Evolutionary conservation across 2,329 filamentous ascomycete species (phyloP), one percentile per base, ranked within the genome.

Genomic region (Alternaria tenuissima): DNA sequence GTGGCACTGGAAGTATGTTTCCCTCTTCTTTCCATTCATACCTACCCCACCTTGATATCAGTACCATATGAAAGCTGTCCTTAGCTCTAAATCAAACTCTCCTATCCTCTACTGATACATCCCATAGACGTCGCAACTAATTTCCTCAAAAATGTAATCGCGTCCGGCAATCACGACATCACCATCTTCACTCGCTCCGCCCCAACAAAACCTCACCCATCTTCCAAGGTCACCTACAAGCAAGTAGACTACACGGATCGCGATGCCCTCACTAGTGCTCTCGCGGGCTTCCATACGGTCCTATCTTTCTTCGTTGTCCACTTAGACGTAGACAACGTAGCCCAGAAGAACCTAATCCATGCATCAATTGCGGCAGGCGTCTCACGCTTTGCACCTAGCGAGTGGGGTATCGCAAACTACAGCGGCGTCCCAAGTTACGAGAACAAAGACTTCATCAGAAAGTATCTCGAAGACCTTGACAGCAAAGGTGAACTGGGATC

Each of bases 111-210:
- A 20, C 53, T 46, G 5, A 38, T 20, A 34, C 24, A 3, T 11
- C 5, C 14, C 3, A 12, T 46, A 87, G 85, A 85, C 56, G 81
- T 88, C 47, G 83, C 82, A 2, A 79, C 75, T 42, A 85, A 87
- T 67, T 69, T 88, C 9, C 73, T 87, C 22, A 84, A 87, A 58
- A 79, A 74, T 4, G 76, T 87, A 0, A 66, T 85, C 3, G 80
- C 80, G 3, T 77, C 78, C 4, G 78, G 79, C 9, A 86, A 82
- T 55, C 86, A 89, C 57, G 77, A 86, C 0, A 84, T 89, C 46
- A 72, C 79, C 0, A 76, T 88, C 20, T 71, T 88, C 2, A 84
- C 80, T 1, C 78, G 86, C 63, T 82, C 79, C 49, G 57, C 63
- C 1, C 62, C 68, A 16, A 42, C 57, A 12, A 38, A 49, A 9